Evolutionary conservation across 768 basidiomycete species (phyloP).

Genomic region (Goffeauzyma gilvescens): DNA sequence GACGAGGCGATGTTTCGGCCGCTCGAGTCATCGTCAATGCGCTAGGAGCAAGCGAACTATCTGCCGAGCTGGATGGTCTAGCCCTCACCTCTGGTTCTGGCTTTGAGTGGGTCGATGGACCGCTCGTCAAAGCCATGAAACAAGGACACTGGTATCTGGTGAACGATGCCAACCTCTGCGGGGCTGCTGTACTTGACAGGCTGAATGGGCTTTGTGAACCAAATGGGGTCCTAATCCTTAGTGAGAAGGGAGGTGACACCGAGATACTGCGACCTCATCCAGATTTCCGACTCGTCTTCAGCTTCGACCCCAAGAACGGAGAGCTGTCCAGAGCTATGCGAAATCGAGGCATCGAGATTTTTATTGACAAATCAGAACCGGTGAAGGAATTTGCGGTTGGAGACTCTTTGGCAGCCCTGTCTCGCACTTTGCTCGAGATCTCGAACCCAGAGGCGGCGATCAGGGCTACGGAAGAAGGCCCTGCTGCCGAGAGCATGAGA

Average conservation of each 20-base stretch:
- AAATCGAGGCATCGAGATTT: constrained; percentile 82
- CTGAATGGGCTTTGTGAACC: constrained; percentile 89
- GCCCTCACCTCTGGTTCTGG: background rate
- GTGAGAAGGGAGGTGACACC: constrained; percentile 67
- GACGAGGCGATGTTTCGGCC: no score
- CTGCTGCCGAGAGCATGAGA: no score
- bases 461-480: no score
- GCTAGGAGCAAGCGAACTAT: background rate
- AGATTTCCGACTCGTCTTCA: constrained; percentile 82
- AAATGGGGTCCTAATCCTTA: constrained; percentile 62
- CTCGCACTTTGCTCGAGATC: no score
- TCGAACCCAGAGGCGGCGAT: no score
- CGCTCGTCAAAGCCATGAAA: constrained; percentile 67
- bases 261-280: constrained; percentile 64
- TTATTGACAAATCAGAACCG: no score
- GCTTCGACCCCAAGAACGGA: constrained; percentile 71
- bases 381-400: no score
- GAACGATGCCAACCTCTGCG: constrained; percentile 86
- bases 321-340: constrained; percentile 97
- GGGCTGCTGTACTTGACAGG: constrained; percentile 82
- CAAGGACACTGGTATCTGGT: constrained; percentile 74
- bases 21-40: no score
- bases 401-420: no score
- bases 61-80: background rate
- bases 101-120: constrained; percentile 93